Evolutionary conservation across 345 rosid species (phyloP).

Genomic region (Mangifera indica): DNA sequence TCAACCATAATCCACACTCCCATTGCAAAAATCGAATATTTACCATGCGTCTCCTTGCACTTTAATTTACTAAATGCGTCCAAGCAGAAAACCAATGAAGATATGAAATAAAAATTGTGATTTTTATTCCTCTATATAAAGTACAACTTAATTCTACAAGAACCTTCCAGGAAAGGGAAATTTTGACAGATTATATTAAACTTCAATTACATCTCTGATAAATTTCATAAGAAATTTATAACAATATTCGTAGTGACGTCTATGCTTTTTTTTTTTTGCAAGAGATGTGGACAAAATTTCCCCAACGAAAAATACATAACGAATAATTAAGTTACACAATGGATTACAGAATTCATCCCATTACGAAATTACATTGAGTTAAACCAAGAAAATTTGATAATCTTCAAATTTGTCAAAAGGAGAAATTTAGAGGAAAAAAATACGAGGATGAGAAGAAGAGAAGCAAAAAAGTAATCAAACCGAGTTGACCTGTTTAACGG

Average conservation of each 20-base stretch:
- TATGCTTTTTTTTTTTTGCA: too few relatives aligned
- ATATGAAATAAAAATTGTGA: not conserved
- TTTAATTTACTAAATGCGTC: not conserved
- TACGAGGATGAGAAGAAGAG: not conserved
- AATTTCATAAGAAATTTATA: not conserved
- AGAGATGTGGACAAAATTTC: too few relatives aligned
- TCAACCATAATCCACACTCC: not conserved
- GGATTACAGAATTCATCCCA: not conserved
- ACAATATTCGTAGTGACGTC: not conserved
- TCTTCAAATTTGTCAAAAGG: not conserved
- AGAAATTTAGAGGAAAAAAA: not conserved
- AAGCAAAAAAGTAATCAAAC: not conserved
- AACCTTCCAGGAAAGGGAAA: not conserved
- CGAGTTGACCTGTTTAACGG: conserved; percentile 75
- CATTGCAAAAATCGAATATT: not conserved
- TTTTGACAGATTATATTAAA: too few relatives aligned
- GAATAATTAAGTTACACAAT: not conserved
- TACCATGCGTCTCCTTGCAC: not conserved
- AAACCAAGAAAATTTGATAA: not conserved
- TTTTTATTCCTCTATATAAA: too few relatives aligned
- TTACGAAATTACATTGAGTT: not conserved
- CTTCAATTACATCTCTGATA: not conserved
- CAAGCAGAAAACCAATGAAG: not conserved
- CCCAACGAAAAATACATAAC: too few relatives aligned
- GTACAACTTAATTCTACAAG: too few relatives aligned